Evolutionary conservation across 2,329 filamentous ascomycete species (phyloP), one percentile per base, ranked within the genome.

Genomic region (Beauveria sp.): DNA sequence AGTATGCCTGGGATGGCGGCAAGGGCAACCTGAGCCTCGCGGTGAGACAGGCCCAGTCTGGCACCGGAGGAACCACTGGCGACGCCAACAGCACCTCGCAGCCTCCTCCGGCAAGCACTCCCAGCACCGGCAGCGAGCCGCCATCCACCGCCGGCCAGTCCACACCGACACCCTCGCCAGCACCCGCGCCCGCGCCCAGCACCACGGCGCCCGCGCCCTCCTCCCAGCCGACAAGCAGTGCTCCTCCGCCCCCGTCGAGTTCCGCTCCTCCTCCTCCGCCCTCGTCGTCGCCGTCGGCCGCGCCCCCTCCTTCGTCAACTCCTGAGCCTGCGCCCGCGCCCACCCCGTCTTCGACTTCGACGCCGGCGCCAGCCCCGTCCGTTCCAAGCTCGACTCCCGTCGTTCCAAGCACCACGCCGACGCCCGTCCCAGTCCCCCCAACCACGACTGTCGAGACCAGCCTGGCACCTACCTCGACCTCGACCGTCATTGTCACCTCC

Each of bases 401-500:
- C 22, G 26, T n/a, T 18, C 34, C 61, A 9, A 60, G 24, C 40
- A 38, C 54, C 26, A 24, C 64, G 7, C 64, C 63, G 16, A 61
- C 63, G 4, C n/a, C 64, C 2, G 45, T 51, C 2, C 24, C 62
- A 31, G 38, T 2, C 12, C 46, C 56, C 18, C 46, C 56, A 57
- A 20, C 51, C 54, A 20, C 43, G 12, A 1, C 55, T 57, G 31
- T 43, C 55, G 18, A 46, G 48, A 24, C 49, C 42, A 52, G 49
- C 56, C 18, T 52, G 10, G 57, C 38, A 26, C 63, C 65, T 8
- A 63, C 63, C 28, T 62, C 59, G 40, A 73, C 70, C 18, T 68
- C 64, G 31, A 56, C 69, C 20, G 62, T 71, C 22, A 49, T 72
- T 8, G 66, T 75, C 42, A 72, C 68, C 6, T 65, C 65, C 18